Evolutionary conservation across 345 rosid species (phyloP).

Genomic region (Physaria fendleri): DNA sequence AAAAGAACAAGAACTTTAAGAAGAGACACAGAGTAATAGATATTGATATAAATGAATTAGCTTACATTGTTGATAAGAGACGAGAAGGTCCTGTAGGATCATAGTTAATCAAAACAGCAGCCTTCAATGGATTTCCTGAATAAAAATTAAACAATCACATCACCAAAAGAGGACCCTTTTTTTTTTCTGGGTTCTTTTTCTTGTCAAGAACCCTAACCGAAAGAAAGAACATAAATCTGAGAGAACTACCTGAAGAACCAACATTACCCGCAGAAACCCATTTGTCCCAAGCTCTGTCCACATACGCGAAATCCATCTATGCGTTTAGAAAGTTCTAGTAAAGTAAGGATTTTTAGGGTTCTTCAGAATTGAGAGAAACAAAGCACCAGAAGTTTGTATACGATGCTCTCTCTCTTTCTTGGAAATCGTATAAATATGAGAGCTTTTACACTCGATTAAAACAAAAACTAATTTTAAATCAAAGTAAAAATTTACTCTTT

Average conservation of each 20-base stretch:
- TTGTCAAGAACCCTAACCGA: background rate
- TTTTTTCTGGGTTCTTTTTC: conserved; percentile 1
- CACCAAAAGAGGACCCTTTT: background rate
- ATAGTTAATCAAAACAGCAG: conserved; percentile 67
- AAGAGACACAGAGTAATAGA: background rate
- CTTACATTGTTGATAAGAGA: conserved; percentile 71
- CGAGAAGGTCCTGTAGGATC: conserved; percentile 76
- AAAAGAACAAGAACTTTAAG: background rate
- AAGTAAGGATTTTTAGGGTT: conserved; percentile 6
- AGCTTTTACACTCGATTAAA: background rate
- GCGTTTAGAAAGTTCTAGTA: background rate
- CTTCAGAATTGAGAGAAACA: background rate
- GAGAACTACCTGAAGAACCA: conserved; percentile 49
- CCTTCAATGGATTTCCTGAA: conserved; percentile 64
- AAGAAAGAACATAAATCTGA: background rate
- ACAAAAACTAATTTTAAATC: background rate
- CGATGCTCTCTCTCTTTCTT: background rate
- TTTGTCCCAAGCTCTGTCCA: conserved; percentile 63
- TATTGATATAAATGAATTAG: background rate
- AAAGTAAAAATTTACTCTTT: background rate
- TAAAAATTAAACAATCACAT: background rate
- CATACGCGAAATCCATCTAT: conserved; percentile 61
- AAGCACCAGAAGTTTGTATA: background rate
- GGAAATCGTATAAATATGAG: background rate
- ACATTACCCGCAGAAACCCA: conserved; percentile 56